Conservation (phyloP, 169 alveolate genomes). For the Ichthyophthirius multifiliis region DNA sequence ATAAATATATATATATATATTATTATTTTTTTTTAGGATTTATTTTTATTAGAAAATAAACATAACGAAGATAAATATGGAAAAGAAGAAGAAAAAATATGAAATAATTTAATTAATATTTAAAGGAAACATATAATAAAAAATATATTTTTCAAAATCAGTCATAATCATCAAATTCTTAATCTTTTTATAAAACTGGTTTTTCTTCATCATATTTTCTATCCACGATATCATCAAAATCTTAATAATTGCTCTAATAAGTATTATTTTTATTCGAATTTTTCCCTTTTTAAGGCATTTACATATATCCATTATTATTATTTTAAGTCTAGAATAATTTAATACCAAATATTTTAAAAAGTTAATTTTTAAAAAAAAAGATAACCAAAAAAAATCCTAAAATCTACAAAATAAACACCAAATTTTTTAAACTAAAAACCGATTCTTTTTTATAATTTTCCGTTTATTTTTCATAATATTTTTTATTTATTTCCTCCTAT, state of each 20-base stretch:
- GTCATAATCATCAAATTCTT: no score
- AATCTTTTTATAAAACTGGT: background rate
- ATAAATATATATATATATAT: no score
- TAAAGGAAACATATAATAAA: no score
- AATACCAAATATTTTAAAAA: background rate
- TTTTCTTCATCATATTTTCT: conserved; percentile 1
- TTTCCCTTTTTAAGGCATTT: background rate
- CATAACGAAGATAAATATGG: no score
- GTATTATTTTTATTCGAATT: background rate
- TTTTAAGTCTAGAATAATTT: no score
- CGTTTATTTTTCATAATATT: background rate
- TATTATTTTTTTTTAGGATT: no score
- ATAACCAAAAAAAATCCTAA: background rate
- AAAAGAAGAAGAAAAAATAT: no score
- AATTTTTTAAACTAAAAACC: background rate
- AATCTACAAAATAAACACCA: background rate
- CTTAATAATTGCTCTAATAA: background rate
- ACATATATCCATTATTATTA: no score
- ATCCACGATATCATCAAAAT: background rate
- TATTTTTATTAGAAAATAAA: no score
- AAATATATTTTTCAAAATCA: no score
- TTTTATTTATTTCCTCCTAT: background rate
- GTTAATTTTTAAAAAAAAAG: background rate
- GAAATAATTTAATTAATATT: no score
- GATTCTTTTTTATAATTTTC: background rate